Evolutionary conservation across 768 basidiomycete genomes (phyloP).

Genomic region (Mycena galopus): DNA sequence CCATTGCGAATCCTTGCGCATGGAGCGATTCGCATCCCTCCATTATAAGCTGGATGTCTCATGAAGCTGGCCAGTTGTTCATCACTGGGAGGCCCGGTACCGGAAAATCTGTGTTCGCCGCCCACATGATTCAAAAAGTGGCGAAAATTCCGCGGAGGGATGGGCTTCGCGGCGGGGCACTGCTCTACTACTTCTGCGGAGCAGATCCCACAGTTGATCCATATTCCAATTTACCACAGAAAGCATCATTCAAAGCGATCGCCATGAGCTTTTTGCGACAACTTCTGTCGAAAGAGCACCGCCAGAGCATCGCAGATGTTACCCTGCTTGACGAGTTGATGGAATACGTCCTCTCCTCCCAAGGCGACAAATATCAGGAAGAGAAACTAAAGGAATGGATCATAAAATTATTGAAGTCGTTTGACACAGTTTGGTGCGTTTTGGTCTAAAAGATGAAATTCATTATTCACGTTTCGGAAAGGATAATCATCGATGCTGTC

Average conservation of each 20-base stretch:
- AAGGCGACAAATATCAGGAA: constrained; percentile 16
- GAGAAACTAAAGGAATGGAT: constrained; percentile 8
- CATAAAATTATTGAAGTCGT: constrained; percentile 8
- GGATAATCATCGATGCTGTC: constrained; percentile 15
- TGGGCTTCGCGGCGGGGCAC: constrained; percentile 6
- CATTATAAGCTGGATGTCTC: constrained; percentile 5
- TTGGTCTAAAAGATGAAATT: neutral
- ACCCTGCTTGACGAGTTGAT: constrained; percentile 8
- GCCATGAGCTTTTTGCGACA: constrained; percentile 24
- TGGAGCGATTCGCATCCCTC: constrained; percentile 20
- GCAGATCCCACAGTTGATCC: constrained; percentile 17
- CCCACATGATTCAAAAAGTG: constrained; percentile 18
- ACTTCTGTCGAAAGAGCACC: constrained; percentile 16
- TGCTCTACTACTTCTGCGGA: constrained; percentile 20
- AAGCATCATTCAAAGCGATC: constrained; percentile 20
- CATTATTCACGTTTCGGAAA: constrained; percentile 5
- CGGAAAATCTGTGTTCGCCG: constrained; percentile 18
- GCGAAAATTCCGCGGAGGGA: neutral
- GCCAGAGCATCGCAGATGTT: constrained; percentile 10
- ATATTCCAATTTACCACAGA: constrained; percentile 13
- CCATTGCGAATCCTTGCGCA: constrained; percentile 10
- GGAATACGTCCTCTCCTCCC: neutral
- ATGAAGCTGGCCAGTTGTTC: constrained; percentile 7
- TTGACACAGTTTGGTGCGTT: constrained; percentile 18
- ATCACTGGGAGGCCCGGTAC: constrained; percentile 14